Evolutionary conservation across 345 rosid species (phyloP), one percentile per base, ranked within the genome.

Genomic region (Citrus sp.): DNA sequence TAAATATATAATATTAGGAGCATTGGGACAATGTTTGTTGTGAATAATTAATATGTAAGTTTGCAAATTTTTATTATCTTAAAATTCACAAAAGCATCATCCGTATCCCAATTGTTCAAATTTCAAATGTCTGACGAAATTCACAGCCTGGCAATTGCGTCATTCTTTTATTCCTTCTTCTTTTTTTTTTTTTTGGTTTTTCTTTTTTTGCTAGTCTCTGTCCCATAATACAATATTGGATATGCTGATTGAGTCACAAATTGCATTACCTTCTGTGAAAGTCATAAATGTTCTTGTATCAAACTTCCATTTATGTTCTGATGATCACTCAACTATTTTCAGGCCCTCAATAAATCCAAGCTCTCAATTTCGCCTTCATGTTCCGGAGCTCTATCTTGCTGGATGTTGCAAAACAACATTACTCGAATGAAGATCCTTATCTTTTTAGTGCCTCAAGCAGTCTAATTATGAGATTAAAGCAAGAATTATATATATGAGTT

Each of bases 261-360:
- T 54, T 54, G 22, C n/a, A 54, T 54, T 18, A 46, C 58, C 22
- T 5, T 54, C 58, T 18, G 58, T 54, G 19, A 54, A 46, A 54
- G 58, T 54, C 58, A 54, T 18, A 54, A 16, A 21, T 2, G 34
- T 67, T 66, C 6, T 70, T 34, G 38, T 18, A 16, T 42, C 16
- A 42, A 42, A 42, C 51, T 42, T 42, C 4, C 51, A 42, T 42
- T 42, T 46, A 46, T 13, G 51, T 46, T 46, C 51, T 46, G 18
- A 54, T 54, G 21, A 54, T 54, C 58, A 54, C 7, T 54, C 7
- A 18, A 54, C 58, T 65, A 58, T 22, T 82, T 82, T 76, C 86
- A 86, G 88, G 88, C 69, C 66, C 69, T 72, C 14, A 79, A 77
- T 58, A 69, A 71, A 27, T 59, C 49, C 63, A 40, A 76, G 56